These are phyloP conservation scores for Aspergillus hiratsukae DNA, from an alignment of 2,329 filamentous ascomycete genomes.

Conservation along the genomic window DNA sequence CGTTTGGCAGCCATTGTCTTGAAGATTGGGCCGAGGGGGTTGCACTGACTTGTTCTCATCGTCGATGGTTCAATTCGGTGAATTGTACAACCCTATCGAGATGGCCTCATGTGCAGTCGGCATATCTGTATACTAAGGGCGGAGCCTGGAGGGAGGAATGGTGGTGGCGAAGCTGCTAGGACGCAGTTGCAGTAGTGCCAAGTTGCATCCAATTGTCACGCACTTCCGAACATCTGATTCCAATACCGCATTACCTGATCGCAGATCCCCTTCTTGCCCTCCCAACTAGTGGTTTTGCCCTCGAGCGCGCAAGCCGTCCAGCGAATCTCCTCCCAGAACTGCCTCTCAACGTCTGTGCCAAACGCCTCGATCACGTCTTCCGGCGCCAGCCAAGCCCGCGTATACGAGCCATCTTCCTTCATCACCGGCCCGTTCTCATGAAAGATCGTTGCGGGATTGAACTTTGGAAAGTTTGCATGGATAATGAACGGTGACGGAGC, in stretches of 20 bases:
- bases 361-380: constrained; percentile 26
- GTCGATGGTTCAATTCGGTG: no score
- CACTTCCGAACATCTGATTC: constrained; percentile 22
- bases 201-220: no score
- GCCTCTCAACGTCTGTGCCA: constrained; percentile 33
- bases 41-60: no score
- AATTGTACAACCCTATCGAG: no score
- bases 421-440: constrained; percentile 21
- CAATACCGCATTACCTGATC: constrained; percentile 31
- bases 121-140: no score
- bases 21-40: no score
- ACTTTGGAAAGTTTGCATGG: constrained; percentile 40
- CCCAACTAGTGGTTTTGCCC: constrained; percentile 28
- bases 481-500: constrained; percentile 36
- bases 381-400: constrained; percentile 30
- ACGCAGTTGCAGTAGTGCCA: no score
- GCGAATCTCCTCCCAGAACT: constrained; percentile 37
- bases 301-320: constrained; percentile 38
- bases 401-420: constrained; percentile 27
- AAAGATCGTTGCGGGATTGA: constrained; percentile 37
- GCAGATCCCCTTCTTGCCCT: constrained; percentile 26
- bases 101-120: no score
- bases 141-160: no score
- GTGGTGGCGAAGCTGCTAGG: no score
- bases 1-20: no score